Evolutionary conservation across 371 early-diverging fungal species (phyloP).

Genomic region (Rhizopus delemar): DNA sequence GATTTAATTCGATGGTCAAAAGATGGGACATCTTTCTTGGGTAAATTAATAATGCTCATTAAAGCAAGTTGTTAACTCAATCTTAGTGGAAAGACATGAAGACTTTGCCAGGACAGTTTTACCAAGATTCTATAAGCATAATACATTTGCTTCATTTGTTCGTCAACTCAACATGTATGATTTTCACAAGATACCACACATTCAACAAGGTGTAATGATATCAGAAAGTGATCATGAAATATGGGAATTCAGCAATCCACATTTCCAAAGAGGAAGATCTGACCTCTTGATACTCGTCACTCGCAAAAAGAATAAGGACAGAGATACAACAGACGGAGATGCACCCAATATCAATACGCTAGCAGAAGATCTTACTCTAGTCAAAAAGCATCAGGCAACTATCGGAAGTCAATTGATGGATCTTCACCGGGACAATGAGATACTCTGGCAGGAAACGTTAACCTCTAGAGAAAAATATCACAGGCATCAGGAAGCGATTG

Average conservation of each 20-base stretch:
- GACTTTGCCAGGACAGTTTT: constrained; percentile 84
- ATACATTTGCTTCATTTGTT: constrained; percentile 92
- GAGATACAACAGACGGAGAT: constrained; percentile 40
- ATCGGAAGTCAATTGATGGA: constrained; percentile 79
- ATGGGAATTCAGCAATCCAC: constrained; percentile 63
- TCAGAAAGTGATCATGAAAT: constrained; percentile 62
- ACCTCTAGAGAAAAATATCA: constrained; percentile 73
- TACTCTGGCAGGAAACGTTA: constrained; percentile 82
- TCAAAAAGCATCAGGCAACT: constrained; percentile 81
- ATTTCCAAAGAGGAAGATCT: constrained; percentile 54
- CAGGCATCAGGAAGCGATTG: constrained; percentile 85
- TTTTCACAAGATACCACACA: constrained; percentile 77
- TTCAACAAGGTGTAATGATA: constrained; percentile 74
- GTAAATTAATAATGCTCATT: constrained; percentile 25
- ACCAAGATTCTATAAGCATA: constrained; percentile 89
- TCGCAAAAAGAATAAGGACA: constrained; percentile 52
- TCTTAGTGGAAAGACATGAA: constrained; percentile 63
- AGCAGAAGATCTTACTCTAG: constrained; percentile 73
- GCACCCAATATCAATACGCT: constrained; percentile 50
- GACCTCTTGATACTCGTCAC: constrained; percentile 55
- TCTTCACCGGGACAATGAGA: constrained; percentile 82
- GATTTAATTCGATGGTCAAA: constrained; percentile 76
- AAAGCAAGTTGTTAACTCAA: background rate
- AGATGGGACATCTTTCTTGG: constrained; percentile 73
- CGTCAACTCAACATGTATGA: constrained; percentile 95